A percentile compares a stretch with the other conserved stretches of the same genome.
Evolutionary conservation across 1,284 basidiomycete genomes (phyloP).

Genomic region (Serendipita sp.): DNA sequence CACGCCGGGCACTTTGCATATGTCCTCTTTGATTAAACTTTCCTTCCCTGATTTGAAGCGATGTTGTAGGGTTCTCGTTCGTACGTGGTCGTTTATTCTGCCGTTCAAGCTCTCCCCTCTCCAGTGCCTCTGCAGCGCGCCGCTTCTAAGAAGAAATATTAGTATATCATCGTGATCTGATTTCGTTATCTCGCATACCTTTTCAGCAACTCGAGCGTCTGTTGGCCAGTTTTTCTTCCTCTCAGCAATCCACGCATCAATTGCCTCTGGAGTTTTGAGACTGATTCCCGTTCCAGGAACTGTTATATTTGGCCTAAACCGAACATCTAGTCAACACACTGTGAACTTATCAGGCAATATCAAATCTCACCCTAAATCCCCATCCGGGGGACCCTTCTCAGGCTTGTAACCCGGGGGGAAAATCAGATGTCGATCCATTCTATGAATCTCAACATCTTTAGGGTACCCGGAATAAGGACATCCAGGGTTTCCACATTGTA

Average conservation of each 20-base stretch:
- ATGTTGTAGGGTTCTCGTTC: constrained; percentile 15
- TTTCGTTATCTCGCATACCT: constrained; percentile 23
- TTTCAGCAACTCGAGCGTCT: constrained; percentile 52
- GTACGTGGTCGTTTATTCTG: constrained; percentile 22
- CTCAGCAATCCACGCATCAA: constrained; percentile 77
- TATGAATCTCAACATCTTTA: constrained; percentile 67
- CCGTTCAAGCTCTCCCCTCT: constrained; percentile 57
- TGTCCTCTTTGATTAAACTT: constrained; percentile 7
- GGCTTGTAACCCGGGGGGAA: constrained; percentile 65
- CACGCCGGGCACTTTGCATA: constrained; percentile 24
- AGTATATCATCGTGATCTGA: background rate
- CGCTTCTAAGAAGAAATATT: constrained; percentile 28
- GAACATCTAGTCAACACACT: background rate
- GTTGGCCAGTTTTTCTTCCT: constrained; percentile 76
- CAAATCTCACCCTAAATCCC: constrained; percentile 47
- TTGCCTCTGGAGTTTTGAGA: constrained; percentile 67
- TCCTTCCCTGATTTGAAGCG: background rate
- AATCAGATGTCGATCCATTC: constrained; percentile 82
- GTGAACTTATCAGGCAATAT: constrained; percentile 36
- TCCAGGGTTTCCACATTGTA: constrained; percentile 19
- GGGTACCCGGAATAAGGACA: constrained; percentile 64
- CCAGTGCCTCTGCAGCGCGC: constrained; percentile 58
- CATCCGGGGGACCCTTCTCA: constrained; percentile 30
- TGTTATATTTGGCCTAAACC: constrained; percentile 42
- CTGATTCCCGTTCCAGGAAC: constrained; percentile 71